Evolutionary conservation across 108 stramenopile genomes (phyloP), one percentile per base, ranked within the genome.

Genomic region (Discostella pseudostelligera): DNA sequence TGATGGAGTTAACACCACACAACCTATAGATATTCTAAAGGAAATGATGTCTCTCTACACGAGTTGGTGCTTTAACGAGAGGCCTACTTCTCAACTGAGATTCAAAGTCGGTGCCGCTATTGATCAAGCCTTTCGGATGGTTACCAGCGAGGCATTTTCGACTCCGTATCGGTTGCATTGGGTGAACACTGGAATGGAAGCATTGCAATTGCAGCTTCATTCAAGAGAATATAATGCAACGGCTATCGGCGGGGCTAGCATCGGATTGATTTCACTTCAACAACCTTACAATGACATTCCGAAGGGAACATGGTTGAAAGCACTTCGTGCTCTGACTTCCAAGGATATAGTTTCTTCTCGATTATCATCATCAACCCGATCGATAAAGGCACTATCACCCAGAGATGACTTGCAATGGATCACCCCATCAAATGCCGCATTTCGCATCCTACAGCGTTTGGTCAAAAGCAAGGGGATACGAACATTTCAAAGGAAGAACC

Each of bases 391-490:
- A 25, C 16, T 69, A 20, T 35, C 55, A 32, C 36, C 40, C 17
- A 25, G 13, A n/a, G 44, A 67, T 12, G 28, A 36, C 1, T 4
- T 13, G 28, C 26, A 55, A 12, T 62, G 49, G 46, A 68, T 57
- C 32, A 28, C 60, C 26, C 63, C 81, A 49, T 64, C 83, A 29
- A 69, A 84, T 54, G 72, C 81, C 13, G 80, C 90, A 1, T 89
- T 83, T 73, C 75, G 87, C 25, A 74, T 92, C 29, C 59, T 92
- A 26, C 87, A 92, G 74, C 80, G 90, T 14, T 68, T 92, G 10
- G 60, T 87, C 28, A 83, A 81, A 0, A 83, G 84, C 1, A 67
- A 71, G 21, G 90, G 90, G 2, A 72, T 92, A 17, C 82, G 86
- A 0, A 56, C 55, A 35, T 56, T 16, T 3, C 14, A 16, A 16